Percentiles rank a stretch among this genome's conserved stretches.
Conservation (phyloP, 257 asterid species). For the Gynochthodes officinalis region DNA sequence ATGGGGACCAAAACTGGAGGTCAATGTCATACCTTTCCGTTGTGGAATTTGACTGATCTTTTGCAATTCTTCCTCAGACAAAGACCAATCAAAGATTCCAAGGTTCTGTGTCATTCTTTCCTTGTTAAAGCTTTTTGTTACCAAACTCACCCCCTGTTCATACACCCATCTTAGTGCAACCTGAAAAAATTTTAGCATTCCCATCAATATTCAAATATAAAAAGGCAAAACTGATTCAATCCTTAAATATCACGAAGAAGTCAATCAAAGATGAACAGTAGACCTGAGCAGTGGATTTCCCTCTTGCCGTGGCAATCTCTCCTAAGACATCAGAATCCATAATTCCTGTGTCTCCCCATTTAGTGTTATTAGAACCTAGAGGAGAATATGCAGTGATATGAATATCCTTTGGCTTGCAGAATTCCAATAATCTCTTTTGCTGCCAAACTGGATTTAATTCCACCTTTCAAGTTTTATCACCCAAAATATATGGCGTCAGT, state of each 20-base stretch:
- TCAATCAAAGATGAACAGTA: not conserved
- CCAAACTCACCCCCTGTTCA: conserved; percentile 54
- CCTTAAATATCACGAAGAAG: not conserved
- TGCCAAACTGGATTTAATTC: conserved; percentile 61
- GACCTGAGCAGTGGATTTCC: conserved; percentile 57
- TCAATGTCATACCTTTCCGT: conserved; percentile 34
- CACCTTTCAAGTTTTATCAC: conserved; percentile 36
- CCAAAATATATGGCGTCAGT: too few species aligned
- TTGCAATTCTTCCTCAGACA: conserved; percentile 31
- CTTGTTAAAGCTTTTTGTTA: conserved; percentile 54
- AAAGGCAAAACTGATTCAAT: too few species aligned
- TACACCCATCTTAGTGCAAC: conserved; percentile 59
- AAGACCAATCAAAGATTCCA: conserved; percentile 48
- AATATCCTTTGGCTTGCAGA: conserved; percentile 44
- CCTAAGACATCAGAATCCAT: conserved; percentile 36
- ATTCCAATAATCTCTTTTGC: conserved; percentile 43
- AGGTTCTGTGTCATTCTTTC: conserved; percentile 58
- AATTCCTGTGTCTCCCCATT: conserved; percentile 58
- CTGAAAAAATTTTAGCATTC: conserved; percentile 8
- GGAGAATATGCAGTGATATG: conserved; percentile 63
- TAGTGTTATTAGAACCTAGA: conserved; percentile 53
- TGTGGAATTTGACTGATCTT: conserved; percentile 46
- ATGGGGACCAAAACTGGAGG: conserved; percentile 38
- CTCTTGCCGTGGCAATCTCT: conserved; percentile 38
- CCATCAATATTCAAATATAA: too few species aligned